These are phyloP conservation scores for Tylopilus sp. DNA, from an alignment of 1,284 basidiomycete genomes.

Conservation along the genomic window DNA sequence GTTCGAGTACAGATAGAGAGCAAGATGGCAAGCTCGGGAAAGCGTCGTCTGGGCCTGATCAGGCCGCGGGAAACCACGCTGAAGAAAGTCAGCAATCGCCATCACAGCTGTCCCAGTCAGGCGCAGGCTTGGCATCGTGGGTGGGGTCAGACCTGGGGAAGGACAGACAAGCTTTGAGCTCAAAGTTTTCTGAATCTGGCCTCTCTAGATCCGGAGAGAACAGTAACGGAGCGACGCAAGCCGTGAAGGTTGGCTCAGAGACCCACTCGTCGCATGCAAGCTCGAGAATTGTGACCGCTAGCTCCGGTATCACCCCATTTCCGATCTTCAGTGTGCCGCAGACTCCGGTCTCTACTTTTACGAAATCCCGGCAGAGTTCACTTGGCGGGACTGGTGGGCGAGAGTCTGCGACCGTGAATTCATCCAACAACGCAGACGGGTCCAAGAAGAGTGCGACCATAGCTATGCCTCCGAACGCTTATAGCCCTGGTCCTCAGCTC, in stretches of 20 bases:
- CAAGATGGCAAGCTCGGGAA: constrained; percentile 6
- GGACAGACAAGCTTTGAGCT: not conserved
- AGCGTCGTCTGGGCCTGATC: constrained; percentile 8
- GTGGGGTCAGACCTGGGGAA: constrained; percentile 4
- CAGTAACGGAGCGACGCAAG: not conserved
- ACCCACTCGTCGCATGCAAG: not conserved
- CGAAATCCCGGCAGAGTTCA: constrained; percentile 3
- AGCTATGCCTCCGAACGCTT: constrained; percentile 6
- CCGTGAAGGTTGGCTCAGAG: not conserved
- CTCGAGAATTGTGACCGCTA: not conserved
- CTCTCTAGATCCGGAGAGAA: constrained; percentile 1
- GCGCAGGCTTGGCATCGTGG: constrained; percentile 1
- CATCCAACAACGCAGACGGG: not conserved
- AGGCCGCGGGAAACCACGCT: not conserved
- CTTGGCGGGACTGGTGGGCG: not conserved
- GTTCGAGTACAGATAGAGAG: constrained; percentile 8
- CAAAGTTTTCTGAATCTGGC: not conserved
- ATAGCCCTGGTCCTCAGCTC: constrained; percentile 1
- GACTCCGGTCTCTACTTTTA: not conserved
- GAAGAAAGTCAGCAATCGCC: constrained; percentile 1
- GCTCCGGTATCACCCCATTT: constrained; percentile 16
- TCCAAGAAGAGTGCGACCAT: constrained; percentile 8
- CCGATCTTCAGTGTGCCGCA: constrained; percentile 25
- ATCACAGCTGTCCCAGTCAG: constrained; percentile 7
- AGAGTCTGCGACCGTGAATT: not conserved